These are phyloP conservation scores for Bidens hawaiensis DNA, from an alignment of 140 eudicot species.

Conservation along the genomic window DNA sequence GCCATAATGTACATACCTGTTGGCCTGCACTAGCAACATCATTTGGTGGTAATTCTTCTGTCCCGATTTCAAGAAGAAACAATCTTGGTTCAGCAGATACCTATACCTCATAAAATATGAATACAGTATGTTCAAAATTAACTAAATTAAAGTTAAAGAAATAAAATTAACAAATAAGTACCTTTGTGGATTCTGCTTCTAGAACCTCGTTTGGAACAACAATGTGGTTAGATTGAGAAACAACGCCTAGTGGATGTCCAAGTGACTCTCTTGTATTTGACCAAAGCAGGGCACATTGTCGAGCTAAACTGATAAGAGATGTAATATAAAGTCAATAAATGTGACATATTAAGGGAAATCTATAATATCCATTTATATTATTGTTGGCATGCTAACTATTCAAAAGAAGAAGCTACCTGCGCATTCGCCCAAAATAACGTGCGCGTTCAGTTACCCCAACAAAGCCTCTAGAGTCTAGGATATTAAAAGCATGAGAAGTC, in stretches of 20 bases:
- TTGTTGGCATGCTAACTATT: too few relatives aligned
- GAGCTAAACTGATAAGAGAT: conserved; percentile 81
- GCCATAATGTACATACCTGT: conserved; percentile 52
- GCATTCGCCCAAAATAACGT: conserved; percentile 98
- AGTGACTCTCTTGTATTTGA: conserved; percentile 93
- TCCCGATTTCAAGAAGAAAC: conserved; percentile 92
- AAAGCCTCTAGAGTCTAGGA: conserved; percentile 95
- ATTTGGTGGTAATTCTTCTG: conserved; percentile 95
- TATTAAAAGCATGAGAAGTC: conserved; percentile 96
- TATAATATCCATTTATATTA: too few relatives aligned
- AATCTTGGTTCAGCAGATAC: conserved; percentile 64
- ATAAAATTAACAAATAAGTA: conserved; percentile 11
- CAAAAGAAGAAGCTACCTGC: conserved; percentile 47
- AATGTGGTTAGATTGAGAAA: conserved; percentile 49
- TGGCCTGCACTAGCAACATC: conserved; percentile 85
- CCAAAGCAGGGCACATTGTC: conserved; percentile 96
- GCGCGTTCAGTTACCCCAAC: conserved; percentile 99
- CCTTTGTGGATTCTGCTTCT: conserved; percentile 67
- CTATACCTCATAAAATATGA: conserved; percentile 37
- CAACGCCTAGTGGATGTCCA: conserved; percentile 80
- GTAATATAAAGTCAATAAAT: conserved; percentile 19
- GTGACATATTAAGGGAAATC: conserved; percentile 5
- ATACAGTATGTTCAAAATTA: neutral
- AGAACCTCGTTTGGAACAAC: conserved; percentile 47
- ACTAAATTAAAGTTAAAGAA: conserved; percentile 5